Percentiles rank a stretch among this genome's conserved stretches.
Conservation (phyloP, 1,284 basidiomycete species). For the Phylloboletellus chloephorus region DNA sequence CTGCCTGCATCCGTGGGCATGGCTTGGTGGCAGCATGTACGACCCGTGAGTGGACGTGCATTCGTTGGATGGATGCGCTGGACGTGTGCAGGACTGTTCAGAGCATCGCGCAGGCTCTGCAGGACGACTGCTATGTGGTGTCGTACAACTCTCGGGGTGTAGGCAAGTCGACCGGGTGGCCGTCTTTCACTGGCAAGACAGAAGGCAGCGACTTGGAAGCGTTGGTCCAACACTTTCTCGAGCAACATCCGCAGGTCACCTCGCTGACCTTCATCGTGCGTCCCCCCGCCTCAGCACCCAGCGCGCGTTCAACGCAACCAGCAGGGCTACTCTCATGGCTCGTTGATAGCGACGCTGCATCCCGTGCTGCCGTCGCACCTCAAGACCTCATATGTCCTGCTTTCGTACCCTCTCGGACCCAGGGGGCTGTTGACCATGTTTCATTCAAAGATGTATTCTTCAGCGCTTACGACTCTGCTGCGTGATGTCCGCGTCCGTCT, state of each 20-base stretch:
- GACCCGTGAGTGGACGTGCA: conserved; percentile 56
- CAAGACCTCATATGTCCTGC: conserved; percentile 57
- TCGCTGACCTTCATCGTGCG: conserved; percentile 53
- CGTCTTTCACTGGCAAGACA: conserved; percentile 61
- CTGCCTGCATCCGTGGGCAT: conserved; percentile 74
- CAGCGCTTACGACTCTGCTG: conserved; percentile 46
- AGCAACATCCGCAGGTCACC: conserved; percentile 38
- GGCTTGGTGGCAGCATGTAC: conserved; percentile 67
- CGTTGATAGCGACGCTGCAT: conserved; percentile 62
- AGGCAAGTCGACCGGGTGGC: conserved; percentile 62
- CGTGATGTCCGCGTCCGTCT: conserved; percentile 42
- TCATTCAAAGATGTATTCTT: conserved; percentile 47
- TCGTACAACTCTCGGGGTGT: conserved; percentile 74
- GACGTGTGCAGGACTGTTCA: conserved; percentile 20
- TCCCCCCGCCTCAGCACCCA: conserved; percentile 9
- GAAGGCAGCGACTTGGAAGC: conserved; percentile 66
- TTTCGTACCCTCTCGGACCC: conserved; percentile 74
- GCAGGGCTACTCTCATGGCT: conserved; percentile 79
- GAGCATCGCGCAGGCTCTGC: conserved; percentile 35
- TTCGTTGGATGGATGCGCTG: background rate
- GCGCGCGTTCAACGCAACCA: conserved; percentile 2
- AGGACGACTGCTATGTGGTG: conserved; percentile 51
- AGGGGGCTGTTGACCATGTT: conserved; percentile 67
- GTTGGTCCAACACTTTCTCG: conserved; percentile 53
- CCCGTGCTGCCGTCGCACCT: conserved; percentile 44